phyloP scores from a whole-genome alignment of 108 stramenopile genomes.

The Cyclostephanos tholiformis region DNA sequence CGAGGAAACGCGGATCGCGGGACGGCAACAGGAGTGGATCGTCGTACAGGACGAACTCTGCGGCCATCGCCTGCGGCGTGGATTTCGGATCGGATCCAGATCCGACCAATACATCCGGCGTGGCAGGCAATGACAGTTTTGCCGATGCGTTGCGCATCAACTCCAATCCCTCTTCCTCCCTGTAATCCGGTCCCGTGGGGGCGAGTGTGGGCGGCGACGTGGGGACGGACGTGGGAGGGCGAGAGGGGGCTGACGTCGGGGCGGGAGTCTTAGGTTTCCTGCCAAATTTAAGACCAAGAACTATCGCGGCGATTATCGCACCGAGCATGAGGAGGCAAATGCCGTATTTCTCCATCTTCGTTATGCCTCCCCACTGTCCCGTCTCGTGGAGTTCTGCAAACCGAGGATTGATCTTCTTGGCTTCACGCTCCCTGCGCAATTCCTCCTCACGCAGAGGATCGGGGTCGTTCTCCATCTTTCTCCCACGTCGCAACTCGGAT shows the following conservation, averaged over 20 bases:
- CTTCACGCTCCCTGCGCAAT: conserved; percentile 7
- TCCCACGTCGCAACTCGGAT: background rate
- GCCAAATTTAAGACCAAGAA: conserved; percentile 24
- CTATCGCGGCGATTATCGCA: conserved; percentile 20
- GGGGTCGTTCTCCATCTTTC: background rate
- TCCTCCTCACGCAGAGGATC: conserved; percentile 32
- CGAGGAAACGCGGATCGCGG: conserved; percentile 34
- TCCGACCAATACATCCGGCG: conserved; percentile 40
- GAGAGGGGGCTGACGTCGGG: background rate
- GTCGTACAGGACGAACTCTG: conserved; percentile 44
- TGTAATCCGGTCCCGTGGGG: conserved; percentile 15
- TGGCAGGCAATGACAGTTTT: conserved; percentile 9
- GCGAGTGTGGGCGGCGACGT: conserved; percentile 6
- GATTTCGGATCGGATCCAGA: conserved; percentile 8
- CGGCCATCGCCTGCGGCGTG: conserved; percentile 43
- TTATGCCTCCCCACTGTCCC: conserved; percentile 36
- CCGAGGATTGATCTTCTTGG: conserved; percentile 19
- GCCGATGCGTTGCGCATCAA: conserved; percentile 19
- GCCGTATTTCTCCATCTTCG: conserved; percentile 32
- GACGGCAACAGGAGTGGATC: conserved; percentile 23
- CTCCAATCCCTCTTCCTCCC: conserved; percentile 25
- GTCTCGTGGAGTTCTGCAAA: conserved; percentile 38
- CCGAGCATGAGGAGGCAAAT: conserved; percentile 27
- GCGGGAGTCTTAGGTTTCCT: background rate
- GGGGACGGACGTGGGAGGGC: conserved; percentile 7